Evolutionary conservation across 1,284 basidiomycete genomes (phyloP).

Genomic region (Polyporus tsugae): DNA sequence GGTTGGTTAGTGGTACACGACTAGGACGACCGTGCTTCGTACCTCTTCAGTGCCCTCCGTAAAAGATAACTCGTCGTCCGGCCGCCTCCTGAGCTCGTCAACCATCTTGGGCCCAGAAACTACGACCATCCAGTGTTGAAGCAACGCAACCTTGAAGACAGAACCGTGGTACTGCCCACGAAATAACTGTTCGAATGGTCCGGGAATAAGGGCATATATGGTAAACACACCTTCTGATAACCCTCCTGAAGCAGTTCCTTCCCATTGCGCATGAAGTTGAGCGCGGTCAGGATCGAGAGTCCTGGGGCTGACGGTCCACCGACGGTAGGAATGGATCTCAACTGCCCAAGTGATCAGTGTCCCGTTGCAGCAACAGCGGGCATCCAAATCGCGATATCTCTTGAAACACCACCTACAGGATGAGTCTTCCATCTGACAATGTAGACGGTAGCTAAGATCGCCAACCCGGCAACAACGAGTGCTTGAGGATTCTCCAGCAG

Average conservation of each 20-base stretch:
- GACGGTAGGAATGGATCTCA: slow-evolving; percentile 39
- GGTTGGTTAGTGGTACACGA: background rate
- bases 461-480: background rate
- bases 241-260: slow-evolving; percentile 32
- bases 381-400: too few relatives aligned
- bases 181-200: background rate
- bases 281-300: slow-evolving; percentile 35
- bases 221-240: slow-evolving; percentile 28
- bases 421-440: slow-evolving; percentile 13
- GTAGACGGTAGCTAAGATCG: background rate
- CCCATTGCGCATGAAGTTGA: slow-evolving; percentile 27
- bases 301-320: slow-evolving; percentile 35
- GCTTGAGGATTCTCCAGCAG: slow-evolving; percentile 2
- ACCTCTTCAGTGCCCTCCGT: slow-evolving; percentile 42
- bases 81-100: slow-evolving; percentile 51
- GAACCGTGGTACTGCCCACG: slow-evolving; percentile 43
- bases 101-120: slow-evolving; percentile 44
- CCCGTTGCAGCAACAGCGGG: background rate
- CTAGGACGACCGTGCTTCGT: background rate
- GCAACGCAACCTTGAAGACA: slow-evolving; percentile 51
- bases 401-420: slow-evolving; percentile 4
- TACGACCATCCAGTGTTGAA: slow-evolving; percentile 51
- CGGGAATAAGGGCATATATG: too few relatives aligned
- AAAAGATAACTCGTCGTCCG: slow-evolving; percentile 49
- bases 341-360: slow-evolving; percentile 5